Percentiles rank a stretch among this genome's conserved stretches.
These are phyloP conservation scores for Stygiomarasmius scandens DNA, from an alignment of 1,284 basidiomycete species.

Conservation along the genomic window DNA sequence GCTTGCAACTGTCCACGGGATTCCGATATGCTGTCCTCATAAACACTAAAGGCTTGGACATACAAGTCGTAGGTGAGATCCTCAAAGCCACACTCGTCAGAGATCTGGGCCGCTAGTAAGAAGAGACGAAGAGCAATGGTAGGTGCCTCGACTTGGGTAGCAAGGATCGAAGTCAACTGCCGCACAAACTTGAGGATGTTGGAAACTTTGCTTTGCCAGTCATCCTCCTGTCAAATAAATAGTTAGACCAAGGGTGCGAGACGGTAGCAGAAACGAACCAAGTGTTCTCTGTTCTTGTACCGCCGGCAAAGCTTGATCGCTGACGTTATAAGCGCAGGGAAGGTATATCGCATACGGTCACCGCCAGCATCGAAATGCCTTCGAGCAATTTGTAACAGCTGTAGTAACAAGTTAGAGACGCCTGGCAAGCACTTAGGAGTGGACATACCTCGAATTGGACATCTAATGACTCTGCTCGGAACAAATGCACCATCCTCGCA, in stretches of 20 bases:
- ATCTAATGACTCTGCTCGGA: conserved; percentile 81
- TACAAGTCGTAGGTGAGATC: conserved; percentile 95
- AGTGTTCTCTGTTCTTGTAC: conserved; percentile 77
- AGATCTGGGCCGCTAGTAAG: conserved; percentile 91
- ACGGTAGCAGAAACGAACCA: conserved; percentile 41
- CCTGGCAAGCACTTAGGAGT: not conserved
- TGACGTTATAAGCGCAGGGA: conserved; percentile 90
- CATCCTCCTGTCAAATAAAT: conserved; percentile 57
- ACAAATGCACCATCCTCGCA: conserved; percentile 93
- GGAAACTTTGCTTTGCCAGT: conserved; percentile 83
- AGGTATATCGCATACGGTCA: conserved; percentile 91
- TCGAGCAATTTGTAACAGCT: conserved; percentile 88
- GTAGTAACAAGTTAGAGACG: conserved; percentile 10
- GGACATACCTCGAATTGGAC: conserved; percentile 82
- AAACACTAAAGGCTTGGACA: conserved; percentile 93
- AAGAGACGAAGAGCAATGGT: conserved; percentile 88
- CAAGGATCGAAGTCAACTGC: conserved; percentile 88
- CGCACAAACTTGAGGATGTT: conserved; percentile 90
- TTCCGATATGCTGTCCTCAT: conserved; percentile 94
- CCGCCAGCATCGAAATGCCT: conserved; percentile 89
- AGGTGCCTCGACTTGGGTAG: conserved; percentile 89
- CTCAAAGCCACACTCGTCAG: conserved; percentile 91
- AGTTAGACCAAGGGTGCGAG: not conserved
- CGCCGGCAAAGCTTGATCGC: conserved; percentile 88
- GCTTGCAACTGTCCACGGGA: conserved; percentile 91